A percentile compares a stretch with the other conserved stretches of the same genome.
phyloP scores from a whole-genome alignment of 371 early-diverging fungal genomes.

The Apophysomyces trapeziformis region DNA sequence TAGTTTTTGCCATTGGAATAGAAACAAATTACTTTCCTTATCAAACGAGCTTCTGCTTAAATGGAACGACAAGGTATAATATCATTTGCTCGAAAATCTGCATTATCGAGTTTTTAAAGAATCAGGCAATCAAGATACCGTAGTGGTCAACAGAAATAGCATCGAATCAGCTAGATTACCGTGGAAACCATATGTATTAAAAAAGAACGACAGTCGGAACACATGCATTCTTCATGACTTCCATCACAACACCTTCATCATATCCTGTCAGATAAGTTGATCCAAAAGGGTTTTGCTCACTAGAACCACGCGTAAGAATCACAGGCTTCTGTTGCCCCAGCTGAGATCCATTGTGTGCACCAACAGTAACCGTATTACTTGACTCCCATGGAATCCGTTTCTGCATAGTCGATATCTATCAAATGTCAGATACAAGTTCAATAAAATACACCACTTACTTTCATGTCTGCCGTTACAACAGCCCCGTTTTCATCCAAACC shows the following conservation, averaged over 20 bases:
- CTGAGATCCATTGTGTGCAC: slow-evolving; percentile 24
- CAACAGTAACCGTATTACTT: slow-evolving; percentile 30
- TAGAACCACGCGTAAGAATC: slow-evolving; percentile 68
- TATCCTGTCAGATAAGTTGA: slow-evolving; percentile 67
- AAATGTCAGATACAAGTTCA: slow-evolving; percentile 16
- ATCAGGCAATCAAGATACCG: too few relatives aligned
- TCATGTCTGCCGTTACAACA: slow-evolving; percentile 46
- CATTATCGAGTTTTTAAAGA: too few relatives aligned
- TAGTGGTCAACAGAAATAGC: too few relatives aligned
- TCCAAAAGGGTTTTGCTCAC: slow-evolving; percentile 75
- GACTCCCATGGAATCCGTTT: slow-evolving; percentile 54
- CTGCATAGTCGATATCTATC: slow-evolving; percentile 48
- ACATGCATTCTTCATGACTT: slow-evolving; percentile 67
- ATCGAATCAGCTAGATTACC: too few relatives aligned
- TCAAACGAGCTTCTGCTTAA: too few relatives aligned
- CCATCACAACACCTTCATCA: slow-evolving; percentile 62
- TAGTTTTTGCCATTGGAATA: too few relatives aligned
- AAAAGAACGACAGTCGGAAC: slow-evolving; percentile 62
- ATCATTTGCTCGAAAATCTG: too few relatives aligned
- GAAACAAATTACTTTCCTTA: too few relatives aligned
- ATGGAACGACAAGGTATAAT: too few relatives aligned
- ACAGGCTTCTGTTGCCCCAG: slow-evolving; percentile 51
- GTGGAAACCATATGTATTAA: slow-evolving; percentile 15
- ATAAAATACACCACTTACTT: slow-evolving; percentile 37
- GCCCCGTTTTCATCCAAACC: slow-evolving; percentile 30